Evolutionary conservation across 371 early-diverging fungal species (phyloP), one percentile per base, ranked within the genome.

Genomic region (Mucor saturninus): DNA sequence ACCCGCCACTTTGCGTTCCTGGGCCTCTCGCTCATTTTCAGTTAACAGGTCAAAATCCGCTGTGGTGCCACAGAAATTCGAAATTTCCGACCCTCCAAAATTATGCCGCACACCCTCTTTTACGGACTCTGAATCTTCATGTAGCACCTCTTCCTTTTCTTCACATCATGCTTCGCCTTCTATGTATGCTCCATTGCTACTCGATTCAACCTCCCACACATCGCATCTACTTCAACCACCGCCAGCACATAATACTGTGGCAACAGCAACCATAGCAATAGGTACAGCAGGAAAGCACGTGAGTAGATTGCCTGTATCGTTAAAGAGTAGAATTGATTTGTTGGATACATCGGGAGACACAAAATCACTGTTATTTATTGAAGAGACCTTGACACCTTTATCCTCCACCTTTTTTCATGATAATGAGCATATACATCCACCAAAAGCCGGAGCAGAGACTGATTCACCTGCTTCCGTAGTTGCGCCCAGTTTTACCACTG

Each of bases 11-110:
- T 32, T 61, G 52, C 61, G 64, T n/a, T 57, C 59, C 28, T 64
- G 64, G 64, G 45, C 64, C 14, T 51, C 64, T 43, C 64, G 64
- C 21, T 64, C 64, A 2, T 64, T 64, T 38, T 38, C 45, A 15
- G 37, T 53, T 6, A 21, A 21, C 21, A 51, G 42, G 43, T 42
- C 59, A 11, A 58, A 58, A 11, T 37, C 64, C 5, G n/a, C 35
- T 46, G 42, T 58, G 31, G 40, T 29, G 43, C 58, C 57, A 35
- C 29, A 10, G 14, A 50, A 35, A 6, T 15, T 11, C 45, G 46
- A 54, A 54, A 61, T 61, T 54, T 53, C 54, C 54, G 54, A 61
- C 43, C 30, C 21, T 21, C 21, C 8, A 11, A 50, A 50, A 30
- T 30, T 50, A 50, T 9, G 30, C 30, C 50, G 31, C 14, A 15